Percentiles rank a stretch among this genome's conserved stretches.
phyloP scores from a whole-genome alignment of 2,329 filamentous ascomycete species.

The Capronia epimyces region DNA sequence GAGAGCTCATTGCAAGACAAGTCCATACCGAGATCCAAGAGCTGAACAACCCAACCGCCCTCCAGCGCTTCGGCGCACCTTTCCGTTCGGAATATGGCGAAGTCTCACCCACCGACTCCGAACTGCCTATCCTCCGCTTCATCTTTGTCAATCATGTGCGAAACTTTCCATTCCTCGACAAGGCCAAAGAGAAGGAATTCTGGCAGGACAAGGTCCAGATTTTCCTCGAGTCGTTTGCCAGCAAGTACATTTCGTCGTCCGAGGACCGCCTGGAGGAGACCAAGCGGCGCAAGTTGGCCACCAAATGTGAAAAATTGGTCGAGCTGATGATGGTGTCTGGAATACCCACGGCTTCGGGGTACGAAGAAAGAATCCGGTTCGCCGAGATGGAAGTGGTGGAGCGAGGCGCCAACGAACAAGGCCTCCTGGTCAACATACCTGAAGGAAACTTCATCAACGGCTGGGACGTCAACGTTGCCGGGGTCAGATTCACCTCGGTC shows the following conservation, averaged over 20 bases:
- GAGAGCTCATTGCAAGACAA: constrained; percentile 86
- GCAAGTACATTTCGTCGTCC: constrained; percentile 93
- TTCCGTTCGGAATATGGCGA: constrained; percentile 91
- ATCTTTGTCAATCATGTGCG: constrained; percentile 98
- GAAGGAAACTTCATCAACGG: constrained; percentile 90
- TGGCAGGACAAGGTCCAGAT: constrained; percentile 98
- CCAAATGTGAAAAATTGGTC: constrained; percentile 90
- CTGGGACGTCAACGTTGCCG: constrained; percentile 95
- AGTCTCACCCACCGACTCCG: constrained; percentile 86
- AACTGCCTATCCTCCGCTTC: constrained; percentile 86
- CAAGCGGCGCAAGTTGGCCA: constrained; percentile 83
- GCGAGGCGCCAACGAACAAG: constrained; percentile 83
- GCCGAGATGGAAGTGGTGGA: constrained; percentile 96
- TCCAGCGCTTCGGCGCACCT: constrained; percentile 90
- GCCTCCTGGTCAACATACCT: constrained; percentile 77
- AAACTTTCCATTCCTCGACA: constrained; percentile 95
- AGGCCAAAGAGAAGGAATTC: constrained; percentile 96
- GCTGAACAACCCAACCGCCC: constrained; percentile 87
- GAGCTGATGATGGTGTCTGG: constrained; percentile 99
- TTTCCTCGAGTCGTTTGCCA: constrained; percentile 94
- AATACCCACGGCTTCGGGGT: constrained; percentile 89
- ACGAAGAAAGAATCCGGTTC: constrained; percentile 94
- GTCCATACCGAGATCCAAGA: constrained; percentile 86
- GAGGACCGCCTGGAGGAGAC: constrained; percentile 95
- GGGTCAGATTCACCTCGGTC: constrained; percentile 70